Evolutionary conservation across 805 yeast species (phyloP).

Genomic region (Limtongia smithiae): DNA sequence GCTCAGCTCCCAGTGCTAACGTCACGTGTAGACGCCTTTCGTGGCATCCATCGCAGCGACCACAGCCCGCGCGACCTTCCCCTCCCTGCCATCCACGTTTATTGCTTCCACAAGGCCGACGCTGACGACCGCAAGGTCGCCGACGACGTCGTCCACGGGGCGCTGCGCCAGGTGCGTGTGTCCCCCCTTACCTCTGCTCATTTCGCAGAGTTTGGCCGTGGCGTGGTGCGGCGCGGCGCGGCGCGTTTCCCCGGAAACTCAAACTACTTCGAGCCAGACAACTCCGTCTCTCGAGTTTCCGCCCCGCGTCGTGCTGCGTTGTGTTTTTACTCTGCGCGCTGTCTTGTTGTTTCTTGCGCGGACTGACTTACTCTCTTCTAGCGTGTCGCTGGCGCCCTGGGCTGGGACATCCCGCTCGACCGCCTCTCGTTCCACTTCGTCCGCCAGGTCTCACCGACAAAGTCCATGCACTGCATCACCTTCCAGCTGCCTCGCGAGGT

Average conservation of each 20-base stretch:
- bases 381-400: conserved; percentile 43
- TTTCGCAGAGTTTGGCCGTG: no score
- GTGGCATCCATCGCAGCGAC: conserved; percentile 9
- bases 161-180: conserved; percentile 56
- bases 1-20: no score
- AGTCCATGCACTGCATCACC: conserved; percentile 89
- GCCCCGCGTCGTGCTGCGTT: conserved; percentile 1
- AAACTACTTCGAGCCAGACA: background rate
- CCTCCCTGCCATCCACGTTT: conserved; percentile 76
- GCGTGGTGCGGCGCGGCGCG: background rate
- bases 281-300: background rate
- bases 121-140: conserved; percentile 69
- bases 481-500: conserved; percentile 54
- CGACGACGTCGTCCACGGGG: conserved; percentile 59
- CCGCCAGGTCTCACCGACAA: conserved; percentile 93
- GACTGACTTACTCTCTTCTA: background rate
- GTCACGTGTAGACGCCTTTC: conserved; percentile 29
- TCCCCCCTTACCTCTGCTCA: no score
- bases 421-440: conserved; percentile 71
- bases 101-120: conserved; percentile 81
- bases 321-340: background rate
- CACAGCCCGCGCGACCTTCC: conserved; percentile 35
- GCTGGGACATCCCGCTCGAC: conserved; percentile 45
- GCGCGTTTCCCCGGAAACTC: background rate
- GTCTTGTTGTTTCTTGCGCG: background rate